Base-by-base conservation (phyloP, 1,284 basidiomycete species). In the Boletellus sp. region DNA sequence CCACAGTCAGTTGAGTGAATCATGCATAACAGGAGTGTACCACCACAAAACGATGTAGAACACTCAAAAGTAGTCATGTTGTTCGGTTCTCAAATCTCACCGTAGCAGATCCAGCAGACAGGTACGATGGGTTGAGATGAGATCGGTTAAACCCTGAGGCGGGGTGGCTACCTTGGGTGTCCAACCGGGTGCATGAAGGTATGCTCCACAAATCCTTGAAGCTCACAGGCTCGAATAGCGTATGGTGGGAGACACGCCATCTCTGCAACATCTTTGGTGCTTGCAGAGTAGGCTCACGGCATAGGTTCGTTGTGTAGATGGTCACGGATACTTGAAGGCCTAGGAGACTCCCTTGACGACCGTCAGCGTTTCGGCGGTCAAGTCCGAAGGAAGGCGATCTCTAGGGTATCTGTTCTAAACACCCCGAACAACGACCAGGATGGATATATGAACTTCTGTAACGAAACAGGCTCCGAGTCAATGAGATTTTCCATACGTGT, bases 231-330 rank as follows among this genome's bases (percentile, higher is more conserved):
- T 1, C 82, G 83, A 16, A 81, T 83, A 33, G 78, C 78, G 65
- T 79, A 80, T 83, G 51, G 30, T 47, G 16, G 35, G n/a, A 38
- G n/a, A 53, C 13, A 47, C 26, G 10, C 51, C n/a, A 52, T 22
- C 47, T 49, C 44, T 15, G 46, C 45, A 19, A 32, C n/a, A 26
- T 6, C 18, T 36, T 36, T 15, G 21, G 35, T 40, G 30, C 30
- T 16, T 21, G 40, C 35, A n/a, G 42, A 47, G 46, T 49, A 22
- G 33, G 47, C 50, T 62, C 57, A 83, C 82, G 78, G 70, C 82
- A 79, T 18, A 86, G 74, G 64, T 88, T 85, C 40, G 80, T 85
- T 3, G 86, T 85, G 69, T 89, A 89, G 11, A 84, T 85, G 69
- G 24, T 8, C 24, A 26, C 1, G 24, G 24, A n/a, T 8, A 8